Percentiles rank a stretch among this genome's conserved stretches.
Evolutionary conservation across 495 filamentous ascomycete species (phyloP).

Genomic region (Recurvomyces mirabilis): DNA sequence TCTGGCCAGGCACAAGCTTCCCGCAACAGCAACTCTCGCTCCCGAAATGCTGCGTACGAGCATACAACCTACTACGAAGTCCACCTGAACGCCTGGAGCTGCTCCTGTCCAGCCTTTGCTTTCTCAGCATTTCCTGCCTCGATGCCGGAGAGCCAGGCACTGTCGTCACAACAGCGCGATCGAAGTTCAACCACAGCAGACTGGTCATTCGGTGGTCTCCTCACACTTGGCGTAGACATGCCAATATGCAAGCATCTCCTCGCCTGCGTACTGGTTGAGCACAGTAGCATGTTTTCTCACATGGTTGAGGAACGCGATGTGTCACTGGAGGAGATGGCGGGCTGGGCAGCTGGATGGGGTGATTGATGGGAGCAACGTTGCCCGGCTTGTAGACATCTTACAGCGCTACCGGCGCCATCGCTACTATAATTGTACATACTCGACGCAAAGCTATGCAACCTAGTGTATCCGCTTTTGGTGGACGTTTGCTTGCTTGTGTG

Average conservation of each 20-base stretch:
- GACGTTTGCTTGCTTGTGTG: not conserved
- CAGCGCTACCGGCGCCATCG: not conserved
- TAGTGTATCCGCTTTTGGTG: too few relatives aligned
- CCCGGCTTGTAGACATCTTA: not conserved
- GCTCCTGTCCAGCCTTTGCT: constrained; percentile 72
- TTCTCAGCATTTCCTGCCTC: constrained; percentile 50
- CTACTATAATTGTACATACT: constrained; percentile 14
- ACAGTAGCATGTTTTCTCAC: constrained; percentile 47
- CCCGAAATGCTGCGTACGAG: constrained; percentile 20
- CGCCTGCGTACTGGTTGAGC: constrained; percentile 66
- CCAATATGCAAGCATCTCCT: constrained; percentile 85
- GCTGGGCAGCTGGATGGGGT: constrained; percentile 56
- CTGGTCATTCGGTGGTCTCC: constrained; percentile 43
- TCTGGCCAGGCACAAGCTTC: constrained; percentile 24
- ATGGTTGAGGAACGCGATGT: constrained; percentile 45
- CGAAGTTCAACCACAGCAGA: constrained; percentile 1
- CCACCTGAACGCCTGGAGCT: constrained; percentile 69
- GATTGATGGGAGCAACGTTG: constrained; percentile 13
- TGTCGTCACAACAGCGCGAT: constrained; percentile 7
- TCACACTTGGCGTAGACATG: constrained; percentile 29
- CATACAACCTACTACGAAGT: constrained; percentile 51
- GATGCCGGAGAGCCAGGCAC: not conserved
- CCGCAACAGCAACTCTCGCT: constrained; percentile 7
- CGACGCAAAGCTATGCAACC: too few relatives aligned
- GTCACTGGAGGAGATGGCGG: constrained; percentile 59